Base-by-base conservation (phyloP, 2,329 filamentous ascomycete species). In the Nannizziopsis arthrosporioides region DNA sequence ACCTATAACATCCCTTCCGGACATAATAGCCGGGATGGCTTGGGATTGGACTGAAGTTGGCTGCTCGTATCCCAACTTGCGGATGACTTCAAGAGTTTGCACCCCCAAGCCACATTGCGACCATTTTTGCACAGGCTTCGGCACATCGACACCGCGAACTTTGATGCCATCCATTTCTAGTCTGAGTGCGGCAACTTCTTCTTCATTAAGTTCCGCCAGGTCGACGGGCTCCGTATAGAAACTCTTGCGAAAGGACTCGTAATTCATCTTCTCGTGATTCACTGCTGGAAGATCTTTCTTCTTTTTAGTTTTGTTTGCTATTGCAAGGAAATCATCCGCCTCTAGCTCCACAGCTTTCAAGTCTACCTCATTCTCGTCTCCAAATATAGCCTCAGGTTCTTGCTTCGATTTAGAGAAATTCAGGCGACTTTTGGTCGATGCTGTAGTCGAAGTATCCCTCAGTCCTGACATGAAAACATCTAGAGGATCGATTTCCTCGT, bases 31-130 rank as follows among this genome's bases (percentile, higher is more conserved):
- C 1, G 92, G 92, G 51, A 96, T 81, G 2, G 92, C 92, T 66
- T 98, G 92, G 66, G 89, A 82, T 66, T 98, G 92, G 57, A 98
- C 96, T 0, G 90, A 79, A 0, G 92, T 96, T 0, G 92, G 89
- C 61, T 81, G 84, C 48, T 93, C 84, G 63, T 88, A 98, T 5
- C 85, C 84, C 34, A 95, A 70, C 46, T 77, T 78, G 35, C 82
- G 78, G 53, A 98, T 82, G 34, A 94, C 84, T 59, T 95, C 87
- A 48, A 95, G 70, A 5, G 87, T 89, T 59, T 89, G 85, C 27
- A 86, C 79, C 12, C 88, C 87, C 43, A 95, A 75, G 41, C 92
- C 92, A 62, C 89, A 94, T 60, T 96, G 90, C 0, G 90, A 89
- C 86, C 89, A 98, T 66, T 94, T 95, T 59, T 87, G 84, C 8